phyloP scores from a whole-genome alignment of 495 filamentous ascomycete genomes.

The Lepraria neglecta region DNA sequence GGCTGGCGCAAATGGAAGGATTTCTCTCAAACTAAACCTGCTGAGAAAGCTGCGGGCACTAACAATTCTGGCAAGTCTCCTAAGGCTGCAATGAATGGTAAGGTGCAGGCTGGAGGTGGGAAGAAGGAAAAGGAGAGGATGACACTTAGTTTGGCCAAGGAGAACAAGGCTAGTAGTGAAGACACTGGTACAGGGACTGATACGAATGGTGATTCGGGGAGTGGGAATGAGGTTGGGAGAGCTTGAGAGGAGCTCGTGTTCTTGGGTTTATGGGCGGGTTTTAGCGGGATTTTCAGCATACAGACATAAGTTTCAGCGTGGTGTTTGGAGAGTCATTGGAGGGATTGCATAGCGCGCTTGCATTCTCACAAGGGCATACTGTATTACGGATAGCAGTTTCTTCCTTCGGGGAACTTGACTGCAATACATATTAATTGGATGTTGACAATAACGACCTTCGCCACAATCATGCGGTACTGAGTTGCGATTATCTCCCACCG shows the following conservation, averaged over 20 bases:
- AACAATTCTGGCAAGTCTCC: slow-evolving; percentile 7
- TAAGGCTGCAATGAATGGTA: slow-evolving; percentile 2
- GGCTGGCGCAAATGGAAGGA: slow-evolving; percentile 98
- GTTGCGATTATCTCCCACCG: no score
- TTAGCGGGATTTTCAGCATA: no score
- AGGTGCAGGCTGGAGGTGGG: not conserved
- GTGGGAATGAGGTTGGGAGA: not conserved
- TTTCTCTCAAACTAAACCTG: slow-evolving; percentile 41
- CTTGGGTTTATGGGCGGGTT: no score
- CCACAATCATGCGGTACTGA: no score
- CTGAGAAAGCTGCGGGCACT: slow-evolving; percentile 14
- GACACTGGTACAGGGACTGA: slow-evolving; percentile 4
- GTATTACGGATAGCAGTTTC: no score
- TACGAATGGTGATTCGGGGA: slow-evolving; percentile 8
- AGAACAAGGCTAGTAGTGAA: not conserved
- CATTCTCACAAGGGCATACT: no score
- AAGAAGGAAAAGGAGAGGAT: slow-evolving; percentile 1
- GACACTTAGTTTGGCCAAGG: not conserved
- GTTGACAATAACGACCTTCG: no score
- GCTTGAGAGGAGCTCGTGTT: not conserved
- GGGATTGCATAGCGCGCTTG: no score
- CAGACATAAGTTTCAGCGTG: no score
- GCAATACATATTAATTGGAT: no score
- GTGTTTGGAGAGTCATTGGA: no score
- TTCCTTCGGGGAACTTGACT: no score